These are phyloP conservation scores for Ascochyta clinopodiicola DNA, from an alignment of 2,329 filamentous ascomycete species.

Conservation along the genomic window DNA sequence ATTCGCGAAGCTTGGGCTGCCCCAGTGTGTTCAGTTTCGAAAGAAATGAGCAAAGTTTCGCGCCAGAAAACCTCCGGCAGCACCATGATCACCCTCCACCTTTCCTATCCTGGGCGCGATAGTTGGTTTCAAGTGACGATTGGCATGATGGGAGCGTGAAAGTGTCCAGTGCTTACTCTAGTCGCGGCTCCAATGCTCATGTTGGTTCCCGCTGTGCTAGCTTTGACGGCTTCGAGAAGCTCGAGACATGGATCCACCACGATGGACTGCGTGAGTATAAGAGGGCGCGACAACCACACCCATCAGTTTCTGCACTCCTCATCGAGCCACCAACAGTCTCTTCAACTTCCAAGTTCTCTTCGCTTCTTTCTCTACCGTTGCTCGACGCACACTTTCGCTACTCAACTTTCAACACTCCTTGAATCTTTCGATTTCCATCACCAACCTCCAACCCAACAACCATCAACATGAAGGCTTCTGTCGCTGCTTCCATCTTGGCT, in stretches of 20 bases:
- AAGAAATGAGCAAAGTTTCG: conserved; percentile 20
- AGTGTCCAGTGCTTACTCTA: conserved; percentile 5
- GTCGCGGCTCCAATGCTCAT: neutral
- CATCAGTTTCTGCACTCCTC: conserved; percentile 20
- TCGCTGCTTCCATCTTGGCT: conserved; percentile 31
- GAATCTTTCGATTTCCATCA: conserved; percentile 12
- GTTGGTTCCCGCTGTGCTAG: conserved; percentile 3
- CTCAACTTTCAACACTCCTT: conserved; percentile 20
- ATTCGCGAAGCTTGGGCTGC: conserved; percentile 19
- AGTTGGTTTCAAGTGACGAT: conserved; percentile 16
- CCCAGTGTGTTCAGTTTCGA: conserved; percentile 24
- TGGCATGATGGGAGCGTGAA: conserved; percentile 7
- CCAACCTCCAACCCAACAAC: conserved; percentile 4
- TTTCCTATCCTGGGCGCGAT: conserved; percentile 9
- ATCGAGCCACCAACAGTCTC: conserved; percentile 26
- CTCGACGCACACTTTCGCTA: conserved; percentile 34
- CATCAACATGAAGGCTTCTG: conserved; percentile 34
- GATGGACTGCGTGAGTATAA: conserved; percentile 21
- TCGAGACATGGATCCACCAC: neutral
- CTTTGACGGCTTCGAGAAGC: conserved; percentile 13
- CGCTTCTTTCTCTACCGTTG: conserved; percentile 20
- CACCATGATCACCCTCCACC: conserved; percentile 15
- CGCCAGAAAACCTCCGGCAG: conserved; percentile 3
- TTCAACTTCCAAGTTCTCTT: conserved; percentile 20
- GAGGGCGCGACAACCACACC: conserved; percentile 7